A percentile compares a stretch with the other conserved stretches of the same genome.
Evolutionary conservation across 208 protist species (phyloP).

Genomic region (Leishmania gerbilli): DNA sequence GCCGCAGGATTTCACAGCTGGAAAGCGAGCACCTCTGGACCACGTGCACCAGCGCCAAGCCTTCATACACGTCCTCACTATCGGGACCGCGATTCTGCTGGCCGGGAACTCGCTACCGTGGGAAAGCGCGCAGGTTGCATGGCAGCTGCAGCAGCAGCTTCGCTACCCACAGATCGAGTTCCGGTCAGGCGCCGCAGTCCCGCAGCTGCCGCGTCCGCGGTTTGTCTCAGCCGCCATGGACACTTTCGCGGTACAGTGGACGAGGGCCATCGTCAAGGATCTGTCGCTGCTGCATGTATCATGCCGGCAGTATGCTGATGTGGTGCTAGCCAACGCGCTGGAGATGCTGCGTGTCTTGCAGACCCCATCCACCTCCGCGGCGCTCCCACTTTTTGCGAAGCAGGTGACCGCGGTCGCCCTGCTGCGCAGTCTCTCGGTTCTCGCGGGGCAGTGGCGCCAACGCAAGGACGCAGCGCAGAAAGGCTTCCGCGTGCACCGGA

Average conservation of each 20-base stretch:
- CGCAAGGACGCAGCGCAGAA: not conserved
- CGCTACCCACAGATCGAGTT: not conserved
- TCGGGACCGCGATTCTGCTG: conserved; percentile 29
- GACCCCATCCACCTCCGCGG: not conserved
- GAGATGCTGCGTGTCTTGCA: conserved; percentile 20
- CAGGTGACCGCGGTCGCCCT: conserved; percentile 13
- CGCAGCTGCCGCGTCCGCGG: not conserved
- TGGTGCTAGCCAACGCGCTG: conserved; percentile 20
- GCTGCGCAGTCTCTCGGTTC: conserved; percentile 17
- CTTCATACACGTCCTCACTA: conserved; percentile 11
- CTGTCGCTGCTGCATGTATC: conserved; percentile 1
- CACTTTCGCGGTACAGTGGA: conserved; percentile 23
- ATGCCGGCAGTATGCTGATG: conserved; percentile 5
- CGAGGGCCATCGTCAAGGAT: conserved; percentile 3
- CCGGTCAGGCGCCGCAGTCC: not conserved
- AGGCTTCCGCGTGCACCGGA: not conserved
- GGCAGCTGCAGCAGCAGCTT: conserved; percentile 30
- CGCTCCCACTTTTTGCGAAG: conserved; percentile 17
- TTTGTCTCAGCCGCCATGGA: conserved; percentile 13
- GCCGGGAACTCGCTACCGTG: conserved; percentile 19
- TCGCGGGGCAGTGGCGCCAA: conserved; percentile 13
- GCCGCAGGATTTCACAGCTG: not conserved
- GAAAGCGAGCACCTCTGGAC: not conserved
- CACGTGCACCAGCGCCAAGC: conserved; percentile 2
- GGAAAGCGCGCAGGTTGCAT: conserved; percentile 21